These are phyloP conservation scores for Cordyceps militaris DNA, from an alignment of 2,329 filamentous ascomycete genomes.

Conservation along the genomic window DNA sequence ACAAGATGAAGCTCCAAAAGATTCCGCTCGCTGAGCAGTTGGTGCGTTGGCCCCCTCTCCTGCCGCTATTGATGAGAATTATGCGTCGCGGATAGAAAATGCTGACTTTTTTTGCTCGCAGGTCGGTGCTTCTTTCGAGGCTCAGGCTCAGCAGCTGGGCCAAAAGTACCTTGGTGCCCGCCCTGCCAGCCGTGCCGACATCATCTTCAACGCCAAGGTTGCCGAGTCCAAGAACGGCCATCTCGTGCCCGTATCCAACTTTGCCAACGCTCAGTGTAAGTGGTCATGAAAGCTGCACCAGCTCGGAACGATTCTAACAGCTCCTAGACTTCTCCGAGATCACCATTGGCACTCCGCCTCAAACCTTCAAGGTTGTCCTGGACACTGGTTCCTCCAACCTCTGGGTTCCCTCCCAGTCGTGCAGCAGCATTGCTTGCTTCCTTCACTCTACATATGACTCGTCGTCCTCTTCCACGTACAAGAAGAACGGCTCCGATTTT, in stretches of 20 bases:
- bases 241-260: conserved; percentile 88
- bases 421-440: conserved; percentile 95
- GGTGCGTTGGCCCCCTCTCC: conserved; percentile 45
- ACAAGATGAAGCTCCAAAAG: conserved; percentile 99
- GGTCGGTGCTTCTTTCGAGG: conserved; percentile 71
- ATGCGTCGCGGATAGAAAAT: background rate
- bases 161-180: conserved; percentile 92
- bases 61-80: too few species aligned
- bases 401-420: conserved; percentile 89
- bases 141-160: conserved; percentile 73
- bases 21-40: conserved; percentile 86
- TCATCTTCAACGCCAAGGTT: conserved; percentile 71
- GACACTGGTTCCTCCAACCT: conserved; percentile 99
- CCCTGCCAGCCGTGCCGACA: conserved; percentile 60
- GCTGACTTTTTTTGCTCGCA: conserved; percentile 27
- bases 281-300: conserved; percentile 14
- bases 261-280: conserved; percentile 97
- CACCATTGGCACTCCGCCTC: conserved; percentile 80
- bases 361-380: conserved; percentile 96
- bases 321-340: conserved; percentile 90
- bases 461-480: conserved; percentile 78
- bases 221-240: conserved; percentile 62
- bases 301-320: conserved; percentile 14
- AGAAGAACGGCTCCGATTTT: conserved; percentile 88
- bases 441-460: conserved; percentile 96